These are phyloP conservation scores for Nakazawaea anatomiae DNA, from an alignment of 805 yeast species.

Conservation along the genomic window DNA sequence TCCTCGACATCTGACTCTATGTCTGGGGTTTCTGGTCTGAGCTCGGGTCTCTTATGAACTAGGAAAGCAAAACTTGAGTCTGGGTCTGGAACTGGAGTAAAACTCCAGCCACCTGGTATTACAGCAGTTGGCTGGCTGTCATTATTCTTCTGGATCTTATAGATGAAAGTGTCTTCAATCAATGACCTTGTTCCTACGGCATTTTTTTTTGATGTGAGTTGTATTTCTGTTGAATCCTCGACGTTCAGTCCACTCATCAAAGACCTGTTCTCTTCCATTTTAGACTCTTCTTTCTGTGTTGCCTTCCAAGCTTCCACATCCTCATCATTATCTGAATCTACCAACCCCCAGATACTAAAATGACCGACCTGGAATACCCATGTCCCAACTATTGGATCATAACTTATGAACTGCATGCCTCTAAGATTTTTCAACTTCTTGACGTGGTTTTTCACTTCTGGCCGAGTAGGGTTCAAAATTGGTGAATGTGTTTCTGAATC, in stretches of 20 bases:
- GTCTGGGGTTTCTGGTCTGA: slow-evolving; percentile 8
- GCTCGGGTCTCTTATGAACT: slow-evolving; percentile 8
- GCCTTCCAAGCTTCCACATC: slow-evolving; percentile 38
- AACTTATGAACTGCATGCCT: slow-evolving; percentile 78
- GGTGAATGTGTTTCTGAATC: slow-evolving; percentile 19
- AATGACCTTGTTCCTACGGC: slow-evolving; percentile 10
- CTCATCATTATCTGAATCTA: slow-evolving; percentile 57
- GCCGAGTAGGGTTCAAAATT: slow-evolving; percentile 26
- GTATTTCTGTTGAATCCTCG: slow-evolving; percentile 12
- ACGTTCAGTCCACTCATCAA: slow-evolving; percentile 13
- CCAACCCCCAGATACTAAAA: slow-evolving; percentile 91
- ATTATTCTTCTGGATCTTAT: slow-evolving; percentile 24
- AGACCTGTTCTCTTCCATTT: slow-evolving; percentile 17
- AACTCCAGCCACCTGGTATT: slow-evolving; percentile 28
- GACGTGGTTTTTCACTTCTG: slow-evolving; percentile 41
- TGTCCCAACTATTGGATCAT: slow-evolving; percentile 64
- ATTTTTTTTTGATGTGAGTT: slow-evolving; percentile 1
- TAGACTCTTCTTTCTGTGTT: slow-evolving; percentile 22
- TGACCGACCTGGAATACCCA: slow-evolving; percentile 86
- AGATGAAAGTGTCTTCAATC: slow-evolving; percentile 22
- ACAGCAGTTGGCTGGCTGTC: slow-evolving; percentile 12
- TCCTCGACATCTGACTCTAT: slow-evolving; percentile 11
- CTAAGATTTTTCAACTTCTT: slow-evolving; percentile 43
- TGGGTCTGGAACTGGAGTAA: slow-evolving; percentile 5
- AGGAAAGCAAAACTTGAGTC: slow-evolving; percentile 7